Evolutionary conservation across 2,329 filamentous ascomycete species (phyloP).

Genomic region (Orbilia blumenaviensis): DNA sequence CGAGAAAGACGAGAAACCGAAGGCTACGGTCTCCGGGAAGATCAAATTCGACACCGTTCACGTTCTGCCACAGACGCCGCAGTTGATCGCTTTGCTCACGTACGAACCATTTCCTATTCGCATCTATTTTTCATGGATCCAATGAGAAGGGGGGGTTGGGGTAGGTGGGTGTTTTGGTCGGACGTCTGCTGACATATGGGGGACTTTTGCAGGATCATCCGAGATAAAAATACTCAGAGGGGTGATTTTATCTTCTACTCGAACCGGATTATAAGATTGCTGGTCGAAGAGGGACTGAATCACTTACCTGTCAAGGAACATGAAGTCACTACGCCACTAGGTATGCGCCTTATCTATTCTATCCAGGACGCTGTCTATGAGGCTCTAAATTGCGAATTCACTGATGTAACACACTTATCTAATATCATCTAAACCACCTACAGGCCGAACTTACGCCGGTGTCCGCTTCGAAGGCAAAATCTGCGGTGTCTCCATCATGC

Average conservation of each 20-base stretch:
- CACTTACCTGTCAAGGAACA: slow-evolving; percentile 92
- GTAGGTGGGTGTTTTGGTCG: too few relatives aligned
- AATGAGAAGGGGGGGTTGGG: too few relatives aligned
- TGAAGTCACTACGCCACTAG: slow-evolving; percentile 88
- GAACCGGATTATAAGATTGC: slow-evolving; percentile 93
- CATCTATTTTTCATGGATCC: neutral
- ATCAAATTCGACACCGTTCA: slow-evolving; percentile 87
- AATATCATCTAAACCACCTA: too few relatives aligned
- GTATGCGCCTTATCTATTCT: slow-evolving; percentile 62
- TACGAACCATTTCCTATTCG: slow-evolving; percentile 69
- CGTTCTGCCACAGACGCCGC: slow-evolving; percentile 89
- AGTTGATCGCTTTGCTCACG: slow-evolving; percentile 97
- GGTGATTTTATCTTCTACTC: slow-evolving; percentile 99
- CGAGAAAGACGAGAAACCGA: slow-evolving; percentile 56
- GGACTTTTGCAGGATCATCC: slow-evolving; percentile 78
- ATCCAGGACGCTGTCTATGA: too few relatives aligned
- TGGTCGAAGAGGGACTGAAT: slow-evolving; percentile 97
- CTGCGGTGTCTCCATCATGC: slow-evolving; percentile 98
- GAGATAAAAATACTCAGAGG: slow-evolving; percentile 85
- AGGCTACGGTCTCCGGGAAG: slow-evolving; percentile 74
- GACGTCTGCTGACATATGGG: neutral
- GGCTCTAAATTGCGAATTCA: too few relatives aligned
- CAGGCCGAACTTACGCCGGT: slow-evolving; percentile 72
- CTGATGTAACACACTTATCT: too few relatives aligned
- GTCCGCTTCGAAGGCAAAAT: slow-evolving; percentile 98